These are phyloP conservation scores for Botrytis fragariae DNA, from an alignment of 2,329 filamentous ascomycete species.

Conservation along the genomic window DNA sequence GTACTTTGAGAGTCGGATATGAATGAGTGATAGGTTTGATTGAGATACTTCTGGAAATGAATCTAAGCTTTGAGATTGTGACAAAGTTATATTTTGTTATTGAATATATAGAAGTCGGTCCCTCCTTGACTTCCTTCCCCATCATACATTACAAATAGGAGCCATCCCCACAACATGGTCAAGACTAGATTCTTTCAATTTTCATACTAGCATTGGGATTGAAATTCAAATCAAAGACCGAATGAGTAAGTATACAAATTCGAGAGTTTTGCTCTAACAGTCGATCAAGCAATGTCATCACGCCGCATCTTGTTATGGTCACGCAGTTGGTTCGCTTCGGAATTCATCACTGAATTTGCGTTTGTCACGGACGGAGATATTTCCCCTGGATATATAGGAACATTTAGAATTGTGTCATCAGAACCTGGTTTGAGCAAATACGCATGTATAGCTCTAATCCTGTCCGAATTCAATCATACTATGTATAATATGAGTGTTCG, in stretches of 20 bases:
- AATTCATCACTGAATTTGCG: not conserved
- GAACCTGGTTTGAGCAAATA: rapidly evolving
- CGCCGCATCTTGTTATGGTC: not conserved
- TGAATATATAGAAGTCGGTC: not conserved
- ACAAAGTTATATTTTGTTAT: not conserved
- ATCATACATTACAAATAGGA: not conserved
- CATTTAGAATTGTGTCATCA: no score
- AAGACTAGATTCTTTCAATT: not conserved
- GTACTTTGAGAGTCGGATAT: not conserved
- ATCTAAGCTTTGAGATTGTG: rapidly evolving
- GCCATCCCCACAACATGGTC: rapidly evolving
- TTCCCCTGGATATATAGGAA: not conserved
- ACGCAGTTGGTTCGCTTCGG: not conserved
- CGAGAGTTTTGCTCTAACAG: not conserved
- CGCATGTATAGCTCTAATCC: rapidly evolving
- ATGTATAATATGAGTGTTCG: not conserved
- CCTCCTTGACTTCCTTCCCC: not conserved
- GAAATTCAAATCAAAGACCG: rapidly evolving
- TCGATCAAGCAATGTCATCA: not conserved
- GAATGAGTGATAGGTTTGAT: not conserved
- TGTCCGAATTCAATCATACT: not conserved
- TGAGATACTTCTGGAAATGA: not conserved
- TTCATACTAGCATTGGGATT: not conserved
- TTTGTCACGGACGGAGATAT: not conserved
- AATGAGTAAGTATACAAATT: rapidly evolving